Evolutionary conservation across 2,329 filamentous ascomycete species (phyloP).

Genomic region (Corinectria fuckeliana): DNA sequence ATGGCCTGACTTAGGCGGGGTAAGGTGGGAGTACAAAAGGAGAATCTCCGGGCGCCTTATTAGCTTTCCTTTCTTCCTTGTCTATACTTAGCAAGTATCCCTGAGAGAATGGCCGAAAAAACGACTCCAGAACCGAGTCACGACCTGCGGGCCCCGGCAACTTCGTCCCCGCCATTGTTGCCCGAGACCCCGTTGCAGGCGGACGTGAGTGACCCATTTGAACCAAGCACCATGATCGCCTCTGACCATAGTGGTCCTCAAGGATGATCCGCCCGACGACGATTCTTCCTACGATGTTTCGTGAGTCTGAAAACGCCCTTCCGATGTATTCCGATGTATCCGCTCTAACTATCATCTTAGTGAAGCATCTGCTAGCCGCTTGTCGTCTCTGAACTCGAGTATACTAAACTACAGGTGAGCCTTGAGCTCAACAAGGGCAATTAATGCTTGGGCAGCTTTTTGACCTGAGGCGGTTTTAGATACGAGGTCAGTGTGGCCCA

Average conservation of each 20-base stretch:
- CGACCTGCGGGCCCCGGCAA: neutral
- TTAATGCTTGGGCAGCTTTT: neutral
- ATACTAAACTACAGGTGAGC: conserved; percentile 13
- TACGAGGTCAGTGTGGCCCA: neutral
- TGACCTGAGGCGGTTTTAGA: neutral
- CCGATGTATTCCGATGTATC: neutral
- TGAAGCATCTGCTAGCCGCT: neutral
- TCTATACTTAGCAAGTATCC: neutral
- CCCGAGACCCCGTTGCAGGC: neutral
- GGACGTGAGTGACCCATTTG: neutral
- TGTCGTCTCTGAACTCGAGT: neutral
- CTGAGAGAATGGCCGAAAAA: neutral
- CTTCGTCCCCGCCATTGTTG: neutral
- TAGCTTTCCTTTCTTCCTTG: neutral
- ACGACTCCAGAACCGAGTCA: neutral
- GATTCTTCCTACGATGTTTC: neutral
- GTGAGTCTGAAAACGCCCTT: neutral
- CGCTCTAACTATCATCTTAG: neutral
- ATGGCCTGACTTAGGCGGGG: neutral
- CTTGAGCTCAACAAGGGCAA: neutral
- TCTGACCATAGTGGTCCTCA: neutral
- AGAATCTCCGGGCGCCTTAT: neutral
- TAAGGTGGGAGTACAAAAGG: neutral
- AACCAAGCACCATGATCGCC: neutral
- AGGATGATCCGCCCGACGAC: neutral